phyloP scores from a whole-genome alignment of 164 flowering plant species.

The Dillenia suffruticosa region DNA sequence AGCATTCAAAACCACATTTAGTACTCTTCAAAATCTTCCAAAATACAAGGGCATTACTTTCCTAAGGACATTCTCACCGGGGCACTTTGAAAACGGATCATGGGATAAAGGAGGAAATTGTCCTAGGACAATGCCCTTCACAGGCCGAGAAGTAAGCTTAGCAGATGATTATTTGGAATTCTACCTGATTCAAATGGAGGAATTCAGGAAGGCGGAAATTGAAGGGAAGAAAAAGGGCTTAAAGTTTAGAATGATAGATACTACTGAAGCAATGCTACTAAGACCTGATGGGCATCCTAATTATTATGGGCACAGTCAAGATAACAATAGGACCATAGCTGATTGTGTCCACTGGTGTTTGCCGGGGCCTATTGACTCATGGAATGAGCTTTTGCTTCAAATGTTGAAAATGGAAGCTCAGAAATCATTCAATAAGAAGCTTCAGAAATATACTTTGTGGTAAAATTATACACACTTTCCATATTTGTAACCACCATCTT shows the following conservation, averaged over 20 bases:
- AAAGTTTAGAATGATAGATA: slow-evolving; percentile 31
- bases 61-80: slow-evolving; percentile 38
- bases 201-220: slow-evolving; percentile 25
- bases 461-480: too few relatives aligned
- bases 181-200: slow-evolving; percentile 38
- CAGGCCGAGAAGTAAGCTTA: slow-evolving; percentile 18
- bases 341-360: slow-evolving; percentile 66
- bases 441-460: too few relatives aligned
- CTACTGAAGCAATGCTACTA: slow-evolving; percentile 36
- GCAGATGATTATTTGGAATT: slow-evolving; percentile 21
- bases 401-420: slow-evolving; percentile 23
- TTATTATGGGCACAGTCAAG: slow-evolving; percentile 23
- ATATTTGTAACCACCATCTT: too few relatives aligned
- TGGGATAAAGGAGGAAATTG: slow-evolving; percentile 57
- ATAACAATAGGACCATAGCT: slow-evolving; percentile 14
- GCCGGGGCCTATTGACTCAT: slow-evolving; percentile 48
- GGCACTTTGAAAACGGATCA: slow-evolving; percentile 43
- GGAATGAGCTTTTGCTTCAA: slow-evolving; percentile 50
- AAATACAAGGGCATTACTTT: slow-evolving; percentile 34
- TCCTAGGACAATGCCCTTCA: slow-evolving; percentile 30
- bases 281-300: slow-evolving; percentile 63
- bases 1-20: slow-evolving; percentile 37
- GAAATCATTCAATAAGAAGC: background rate
- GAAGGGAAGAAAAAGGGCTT: slow-evolving; percentile 25
- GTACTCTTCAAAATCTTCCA: slow-evolving; percentile 15